These are phyloP conservation scores for Pseudocercospora pini-densiflorae DNA, from an alignment of 2,329 filamentous ascomycete species.

Conservation along the genomic window DNA sequence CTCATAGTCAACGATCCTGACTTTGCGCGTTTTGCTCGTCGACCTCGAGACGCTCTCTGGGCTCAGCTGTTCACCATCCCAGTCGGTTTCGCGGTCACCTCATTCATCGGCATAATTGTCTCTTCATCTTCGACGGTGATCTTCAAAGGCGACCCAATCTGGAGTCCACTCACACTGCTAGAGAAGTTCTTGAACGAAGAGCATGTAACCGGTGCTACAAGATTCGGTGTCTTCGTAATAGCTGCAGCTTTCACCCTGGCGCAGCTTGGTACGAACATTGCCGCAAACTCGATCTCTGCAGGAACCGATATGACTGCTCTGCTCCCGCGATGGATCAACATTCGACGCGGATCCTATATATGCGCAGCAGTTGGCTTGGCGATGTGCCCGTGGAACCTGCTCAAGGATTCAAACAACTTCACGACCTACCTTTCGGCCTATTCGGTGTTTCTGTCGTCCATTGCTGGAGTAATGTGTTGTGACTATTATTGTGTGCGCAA, in stretches of 20 bases:
- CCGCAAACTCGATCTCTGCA: slow-evolving; percentile 57
- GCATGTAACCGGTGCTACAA: slow-evolving; percentile 32
- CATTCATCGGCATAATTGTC: slow-evolving; percentile 65
- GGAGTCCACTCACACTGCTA: slow-evolving; percentile 3
- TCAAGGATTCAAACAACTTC: slow-evolving; percentile 77
- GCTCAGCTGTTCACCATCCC: slow-evolving; percentile 69
- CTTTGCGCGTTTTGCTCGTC: slow-evolving; percentile 80
- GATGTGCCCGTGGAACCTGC: slow-evolving; percentile 86
- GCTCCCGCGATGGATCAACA: slow-evolving; percentile 62
- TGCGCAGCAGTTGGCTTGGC: slow-evolving; percentile 78
- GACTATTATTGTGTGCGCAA: slow-evolving; percentile 88
- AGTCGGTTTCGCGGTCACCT: slow-evolving; percentile 65
- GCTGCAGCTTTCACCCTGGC: slow-evolving; percentile 52
- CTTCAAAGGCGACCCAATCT: slow-evolving; percentile 6
- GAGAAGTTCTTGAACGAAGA: neutral
- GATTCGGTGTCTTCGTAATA: slow-evolving; percentile 58
- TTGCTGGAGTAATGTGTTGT: slow-evolving; percentile 81
- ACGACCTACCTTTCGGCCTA: slow-evolving; percentile 91
- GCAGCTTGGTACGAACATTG: slow-evolving; percentile 63
- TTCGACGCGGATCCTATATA: slow-evolving; percentile 84
- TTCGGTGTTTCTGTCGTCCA: slow-evolving; percentile 90
- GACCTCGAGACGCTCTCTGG: slow-evolving; percentile 77
- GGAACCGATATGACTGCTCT: slow-evolving; percentile 60
- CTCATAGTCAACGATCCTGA: slow-evolving; percentile 68
- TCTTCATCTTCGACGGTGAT: slow-evolving; percentile 31